Evolutionary conservation across 345 rosid genomes (phyloP).

Genomic region (Brassica rapa): DNA sequence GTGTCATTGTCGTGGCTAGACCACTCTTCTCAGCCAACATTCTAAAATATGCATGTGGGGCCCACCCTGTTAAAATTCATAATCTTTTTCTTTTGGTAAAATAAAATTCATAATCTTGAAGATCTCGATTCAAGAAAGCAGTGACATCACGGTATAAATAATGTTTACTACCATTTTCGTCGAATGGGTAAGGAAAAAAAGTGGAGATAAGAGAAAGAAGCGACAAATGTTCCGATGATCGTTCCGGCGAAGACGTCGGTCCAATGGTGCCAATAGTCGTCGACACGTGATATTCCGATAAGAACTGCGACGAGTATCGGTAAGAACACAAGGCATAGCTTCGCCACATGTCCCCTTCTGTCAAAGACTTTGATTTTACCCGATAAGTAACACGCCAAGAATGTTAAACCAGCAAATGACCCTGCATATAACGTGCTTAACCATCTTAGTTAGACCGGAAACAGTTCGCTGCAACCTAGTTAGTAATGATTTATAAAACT

Average conservation of each 20-base stretch:
- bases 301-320: slow-evolving; percentile 56
- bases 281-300: slow-evolving; percentile 61
- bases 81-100: too few species aligned
- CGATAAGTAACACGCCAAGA: slow-evolving; percentile 63
- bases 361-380: slow-evolving; percentile 69
- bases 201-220: slow-evolving; percentile 60
- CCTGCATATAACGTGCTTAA: slow-evolving; percentile 39
- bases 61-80: slow-evolving; percentile 50
- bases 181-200: slow-evolving; percentile 55
- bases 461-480: not conserved
- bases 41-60: slow-evolving; percentile 55
- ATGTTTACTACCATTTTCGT: slow-evolving; percentile 41
- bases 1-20: slow-evolving; percentile 21
- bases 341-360: slow-evolving; percentile 53
- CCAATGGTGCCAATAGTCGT: slow-evolving; percentile 82
- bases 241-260: slow-evolving; percentile 67
- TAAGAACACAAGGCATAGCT: slow-evolving; percentile 53
- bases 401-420: slow-evolving; percentile 69
- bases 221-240: slow-evolving; percentile 49
- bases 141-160: not conserved
- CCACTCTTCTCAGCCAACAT: slow-evolving; percentile 45
- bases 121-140: not conserved
- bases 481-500: slow-evolving; percentile 3
- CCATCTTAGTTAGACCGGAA: not conserved
- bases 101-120: not conserved